A percentile compares a stretch with the other conserved stretches of the same genome.
Conservation (phyloP, 257 asterid genomes). For the Fraxinus pennsylvanica region DNA sequence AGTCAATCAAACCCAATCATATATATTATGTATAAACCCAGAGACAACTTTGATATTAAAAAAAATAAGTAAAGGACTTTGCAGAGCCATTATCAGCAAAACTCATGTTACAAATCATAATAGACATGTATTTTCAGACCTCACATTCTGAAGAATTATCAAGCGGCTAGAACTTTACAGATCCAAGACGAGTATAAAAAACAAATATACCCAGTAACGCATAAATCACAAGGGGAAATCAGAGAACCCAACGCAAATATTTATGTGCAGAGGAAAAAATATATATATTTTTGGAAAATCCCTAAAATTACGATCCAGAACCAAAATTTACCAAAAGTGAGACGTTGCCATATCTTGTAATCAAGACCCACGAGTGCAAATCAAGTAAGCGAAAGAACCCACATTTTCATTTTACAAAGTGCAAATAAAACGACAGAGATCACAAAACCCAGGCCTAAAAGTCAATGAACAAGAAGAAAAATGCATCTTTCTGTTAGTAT, state of each 20-base stretch:
- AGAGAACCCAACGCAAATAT: conserved; percentile 16
- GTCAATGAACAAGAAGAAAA: background rate
- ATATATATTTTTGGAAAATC: conserved; percentile 19
- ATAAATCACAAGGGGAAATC: conserved; percentile 23
- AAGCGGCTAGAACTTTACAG: conserved; percentile 21
- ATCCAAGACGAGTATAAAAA: conserved; percentile 30
- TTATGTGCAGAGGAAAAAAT: background rate
- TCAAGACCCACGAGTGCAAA: conserved; percentile 24
- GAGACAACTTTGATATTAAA: background rate
- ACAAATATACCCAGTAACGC: conserved; percentile 18
- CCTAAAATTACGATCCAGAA: conserved; percentile 31
- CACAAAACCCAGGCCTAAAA: conserved; percentile 23
- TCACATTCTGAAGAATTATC: conserved; percentile 19
- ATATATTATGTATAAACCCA: conserved; percentile 5
- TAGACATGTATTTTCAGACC: conserved; percentile 13
- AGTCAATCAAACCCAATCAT: conserved; percentile 23
- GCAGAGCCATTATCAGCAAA: conserved; percentile 1
- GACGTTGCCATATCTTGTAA: conserved; percentile 11
- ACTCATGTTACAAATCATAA: conserved; percentile 13
- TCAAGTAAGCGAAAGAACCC: conserved; percentile 26
- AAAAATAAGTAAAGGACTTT: background rate
- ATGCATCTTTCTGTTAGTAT: background rate
- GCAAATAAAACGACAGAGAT: conserved; percentile 28
- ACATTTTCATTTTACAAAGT: conserved; percentile 32
- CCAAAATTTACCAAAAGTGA: conserved; percentile 10